Evolutionary conservation across 192 early-diverging fungal genomes (phyloP), one percentile per base, ranked within the genome.

Genomic region (Pilaira anomala): DNA sequence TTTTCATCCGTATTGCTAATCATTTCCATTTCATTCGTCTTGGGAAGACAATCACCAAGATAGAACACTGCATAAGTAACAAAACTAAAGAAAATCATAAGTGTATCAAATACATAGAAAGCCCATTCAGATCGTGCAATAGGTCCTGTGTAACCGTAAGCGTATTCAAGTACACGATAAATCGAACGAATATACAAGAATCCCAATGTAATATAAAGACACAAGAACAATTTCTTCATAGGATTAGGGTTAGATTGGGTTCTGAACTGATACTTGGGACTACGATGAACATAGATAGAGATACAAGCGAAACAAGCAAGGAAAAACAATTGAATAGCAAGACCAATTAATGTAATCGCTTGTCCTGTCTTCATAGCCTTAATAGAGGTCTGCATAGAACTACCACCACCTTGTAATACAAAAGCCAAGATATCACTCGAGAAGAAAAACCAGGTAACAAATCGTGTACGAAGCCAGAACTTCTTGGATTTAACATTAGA

Each of bases 401-500:
- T 28, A 29, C 51, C 51, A 2, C 24, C 14, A 3, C 53, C 53
- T 55, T 55, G 53, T 33, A 55, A 36, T 1, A 55, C 1, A 11
- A 55, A 55, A 16, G 53, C 29, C 8, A 55, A 55, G 2, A 55
- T 33, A 30, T 55, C 53, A 0, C 53, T 55, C 16, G n/a, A 55
- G 18, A 55, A 55, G 16, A 55, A 55, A 55, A 55, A 55, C 53
- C 53, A 55, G 19, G 29, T 55, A 9, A 55, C 53, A 55, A 55
- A 55, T 18, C 30, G 29, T 3, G 28, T 28, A 2, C 9, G 29
- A 7, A 55, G n/a, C 9, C 29, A 55, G 30, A 55, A 55, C 3
- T 30, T 33, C 7, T 11, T 55, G 1, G 30, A 7, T 3, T 55
- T n/a, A 0, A 19, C 53, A 18, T 55, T 55, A 9, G 30, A 55